Evolutionary conservation across 164 flowering plant genomes (phyloP), one percentile per base, ranked within the genome.

Genomic region (Vitis riparia): DNA sequence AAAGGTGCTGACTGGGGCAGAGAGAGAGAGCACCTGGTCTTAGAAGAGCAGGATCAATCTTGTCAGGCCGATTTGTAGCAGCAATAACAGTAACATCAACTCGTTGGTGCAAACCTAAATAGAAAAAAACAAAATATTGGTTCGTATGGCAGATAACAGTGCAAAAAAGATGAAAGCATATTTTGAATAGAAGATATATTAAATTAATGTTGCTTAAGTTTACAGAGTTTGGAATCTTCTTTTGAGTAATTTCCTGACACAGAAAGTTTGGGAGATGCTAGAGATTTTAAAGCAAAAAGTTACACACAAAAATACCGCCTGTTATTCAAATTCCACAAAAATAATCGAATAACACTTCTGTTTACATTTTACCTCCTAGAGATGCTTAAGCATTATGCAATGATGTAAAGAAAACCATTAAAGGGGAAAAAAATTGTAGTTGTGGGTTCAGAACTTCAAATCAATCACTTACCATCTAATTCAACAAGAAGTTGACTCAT

Each of bases 31-130:
- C 7, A 92, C 99, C 99, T 80, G 97, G 95, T 81, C 99, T 83
- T 55, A 96, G 74, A 71, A 96, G 92, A 66, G 99, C 99, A 19
- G 88, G 80, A 77, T 96, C 99, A 67, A 96, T 93, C 78, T 92
- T 92, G 85, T 96, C 99, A 37, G 98, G 97, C 47, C 99, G 86
- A 79, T 96, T 96, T 68, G 99, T 96, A 55, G 99, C 99, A 69
- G 98, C 99, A 83, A 96, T 89, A 57, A 96, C 94, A 66, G 90
- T 91, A 55, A 96, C 99, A 86, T 82, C 75, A 72, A 82, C 91
- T 83, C 97, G 90, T 80, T 86, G 82, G 56, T 89, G 92, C 86
- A 96, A 78, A 69, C 99, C 99, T 96, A 72, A 16, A 76, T 30
- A 3, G 14, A 19, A 19, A 50, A 10, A 56, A 62, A 64, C 9